Evolutionary conservation across 176 grass and related monocot species (phyloP), one percentile per base, ranked within the genome.

Genomic region (Paspalum notatum): DNA sequence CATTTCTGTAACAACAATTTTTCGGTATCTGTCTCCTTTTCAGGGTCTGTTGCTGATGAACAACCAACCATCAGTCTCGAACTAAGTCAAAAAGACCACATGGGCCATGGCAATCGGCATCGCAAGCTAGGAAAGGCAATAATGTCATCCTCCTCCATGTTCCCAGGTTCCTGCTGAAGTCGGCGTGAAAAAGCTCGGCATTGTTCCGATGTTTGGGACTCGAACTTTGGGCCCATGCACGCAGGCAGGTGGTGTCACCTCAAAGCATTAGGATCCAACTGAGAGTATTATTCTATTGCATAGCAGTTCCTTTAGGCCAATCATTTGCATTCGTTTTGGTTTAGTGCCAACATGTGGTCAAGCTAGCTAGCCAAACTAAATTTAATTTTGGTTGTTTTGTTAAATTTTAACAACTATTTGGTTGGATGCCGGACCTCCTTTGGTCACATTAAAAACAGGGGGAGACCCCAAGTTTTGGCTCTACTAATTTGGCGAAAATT

Each of bases 251-350:
- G 75, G 53, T 44, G 76, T 75, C 42, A 52, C 62, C 62, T 54
- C 81, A 5, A 81, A 81, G 62, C 54, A 64, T 56, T 56, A 50
- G 82, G 71, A 89, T 89, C 80, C 82, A 71, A 26, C 9, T 7
- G 83, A 14, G 51, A 81, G 32, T 54, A 27, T 72, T 76, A 80
- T 69, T 75, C 66, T 62, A 80, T 55, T 80, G 6, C 27, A 52
- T 5, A 66, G 20, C 37, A 66, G 39, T 76, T 57, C 62, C 80
- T 80, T 84, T 78, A 42, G 61, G 50, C 2, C 54, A 64, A 61
- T 57, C 27, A 70, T 81, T 40, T 67, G 59, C 26, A 4, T 38
- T 21, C 11, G 9, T 59, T 59, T 60, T 60, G 57, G 22, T 60
- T 59, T 12, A 60, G 22, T 25, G 57, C 22, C 57, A 13, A 26